Evolutionary conservation across 2,329 filamentous ascomycete species (phyloP).

Genomic region (Mariannaea elegans): DNA sequence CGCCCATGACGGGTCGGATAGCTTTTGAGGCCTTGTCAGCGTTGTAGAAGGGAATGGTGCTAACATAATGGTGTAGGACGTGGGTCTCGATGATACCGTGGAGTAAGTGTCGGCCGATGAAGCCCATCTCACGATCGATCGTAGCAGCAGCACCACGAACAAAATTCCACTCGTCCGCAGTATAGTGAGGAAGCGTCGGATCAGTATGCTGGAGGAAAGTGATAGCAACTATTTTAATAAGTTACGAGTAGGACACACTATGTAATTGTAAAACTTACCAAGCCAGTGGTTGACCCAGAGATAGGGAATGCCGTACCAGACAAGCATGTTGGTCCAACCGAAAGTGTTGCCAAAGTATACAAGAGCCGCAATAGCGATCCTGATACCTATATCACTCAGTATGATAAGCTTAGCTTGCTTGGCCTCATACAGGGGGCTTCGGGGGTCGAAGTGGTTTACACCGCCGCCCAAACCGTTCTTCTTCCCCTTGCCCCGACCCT

Average conservation of each 20-base stretch:
- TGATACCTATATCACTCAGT: slow-evolving; percentile 84
- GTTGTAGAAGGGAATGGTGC: slow-evolving; percentile 95
- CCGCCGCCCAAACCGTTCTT: slow-evolving; percentile 79
- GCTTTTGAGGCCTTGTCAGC: slow-evolving; percentile 94
- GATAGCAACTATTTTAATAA: slow-evolving; percentile 82
- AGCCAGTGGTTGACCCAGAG: slow-evolving; percentile 99
- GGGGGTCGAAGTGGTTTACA: slow-evolving; percentile 95
- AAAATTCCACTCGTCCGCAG: slow-evolving; percentile 86
- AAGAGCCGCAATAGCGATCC: slow-evolving; percentile 68
- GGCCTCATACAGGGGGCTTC: slow-evolving; percentile 88
- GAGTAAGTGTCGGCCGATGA: slow-evolving; percentile 88
- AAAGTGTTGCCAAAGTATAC: slow-evolving; percentile 77
- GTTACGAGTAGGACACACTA: slow-evolving; percentile 35
- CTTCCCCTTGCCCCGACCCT: too few relatives aligned
- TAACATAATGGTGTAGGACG: slow-evolving; percentile 97
- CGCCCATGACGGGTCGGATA: slow-evolving; percentile 94
- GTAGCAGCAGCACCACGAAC: slow-evolving; percentile 93
- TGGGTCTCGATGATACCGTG: slow-evolving; percentile 98
- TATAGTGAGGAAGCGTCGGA: slow-evolving; percentile 91
- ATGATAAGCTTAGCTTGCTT: slow-evolving; percentile 89
- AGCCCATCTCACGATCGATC: slow-evolving; percentile 96
- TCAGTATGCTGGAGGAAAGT: slow-evolving; percentile 98
- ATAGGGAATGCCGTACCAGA: slow-evolving; percentile 97
- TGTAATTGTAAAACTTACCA: slow-evolving; percentile 65
- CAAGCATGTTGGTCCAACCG: slow-evolving; percentile 84